Percentiles rank a stretch among this genome's conserved stretches.
phyloP scores from a whole-genome alignment of 139 green algal species.

The Chlamydomonas sphaeroides region DNA sequence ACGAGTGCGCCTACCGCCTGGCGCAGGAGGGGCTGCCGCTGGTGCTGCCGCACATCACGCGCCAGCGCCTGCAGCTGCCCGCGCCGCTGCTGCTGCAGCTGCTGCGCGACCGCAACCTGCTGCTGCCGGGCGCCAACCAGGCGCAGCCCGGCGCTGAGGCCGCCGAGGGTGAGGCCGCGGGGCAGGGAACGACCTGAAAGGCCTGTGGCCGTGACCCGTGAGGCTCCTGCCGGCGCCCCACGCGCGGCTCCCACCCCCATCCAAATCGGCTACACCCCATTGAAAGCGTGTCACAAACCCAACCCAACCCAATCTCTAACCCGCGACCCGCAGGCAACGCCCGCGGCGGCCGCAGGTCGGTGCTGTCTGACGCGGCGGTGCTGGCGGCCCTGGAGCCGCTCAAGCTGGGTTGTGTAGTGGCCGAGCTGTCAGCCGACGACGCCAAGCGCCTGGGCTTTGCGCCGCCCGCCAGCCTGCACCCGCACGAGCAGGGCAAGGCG shows the following conservation, averaged over 20 bases:
- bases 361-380: constrained; percentile 12
- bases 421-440: constrained; percentile 32
- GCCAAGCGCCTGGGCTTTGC: constrained; percentile 16
- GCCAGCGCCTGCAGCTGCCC: constrained; percentile 60
- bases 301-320: too few species aligned
- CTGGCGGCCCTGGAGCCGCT: constrained; percentile 35
- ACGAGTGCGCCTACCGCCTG: constrained; percentile 93
- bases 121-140: constrained; percentile 18
- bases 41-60: constrained; percentile 83
- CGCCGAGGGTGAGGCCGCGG: too few species aligned
- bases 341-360: constrained; percentile 23
- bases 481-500: background rate
- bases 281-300: too few species aligned
- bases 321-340: constrained; percentile 13
- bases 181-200: too few species aligned
- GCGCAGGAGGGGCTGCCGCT: constrained; percentile 88
- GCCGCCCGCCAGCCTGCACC: background rate
- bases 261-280: too few species aligned
- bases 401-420: constrained; percentile 43
- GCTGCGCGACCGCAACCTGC: constrained; percentile 24
- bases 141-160: too few species aligned
- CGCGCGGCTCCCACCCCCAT: too few species aligned
- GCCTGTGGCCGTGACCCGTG: too few species aligned
- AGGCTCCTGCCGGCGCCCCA: too few species aligned
- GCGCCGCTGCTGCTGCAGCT: constrained; percentile 12